These are phyloP conservation scores for Begonia masoniana DNA, from an alignment of 306 rosid species.

Conservation along the genomic window DNA sequence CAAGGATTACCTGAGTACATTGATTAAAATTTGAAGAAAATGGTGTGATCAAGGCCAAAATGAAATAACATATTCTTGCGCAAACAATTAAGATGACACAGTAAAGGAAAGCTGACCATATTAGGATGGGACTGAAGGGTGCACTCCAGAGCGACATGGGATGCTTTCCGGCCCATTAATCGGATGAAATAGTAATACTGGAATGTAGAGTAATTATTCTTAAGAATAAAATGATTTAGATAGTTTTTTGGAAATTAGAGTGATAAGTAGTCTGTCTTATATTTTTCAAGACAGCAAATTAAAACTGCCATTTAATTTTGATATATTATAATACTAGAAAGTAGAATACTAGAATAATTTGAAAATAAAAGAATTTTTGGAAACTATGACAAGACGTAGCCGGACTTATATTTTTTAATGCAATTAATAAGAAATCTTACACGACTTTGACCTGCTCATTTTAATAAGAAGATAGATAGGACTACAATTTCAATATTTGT, in stretches of 20 bases:
- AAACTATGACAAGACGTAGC: too few species aligned
- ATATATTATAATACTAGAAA: too few species aligned
- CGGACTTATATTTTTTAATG: too few species aligned
- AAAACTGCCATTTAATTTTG: too few species aligned
- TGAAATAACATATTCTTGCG: not conserved
- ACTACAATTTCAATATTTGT: not conserved
- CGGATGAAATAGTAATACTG: constrained; percentile 94
- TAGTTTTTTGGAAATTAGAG: too few species aligned
- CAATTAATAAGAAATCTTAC: too few species aligned
- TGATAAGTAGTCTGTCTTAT: too few species aligned
- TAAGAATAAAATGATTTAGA: too few species aligned
- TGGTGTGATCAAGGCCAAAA: not conserved
- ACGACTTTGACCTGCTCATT: too few species aligned
- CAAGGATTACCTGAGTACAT: constrained; percentile 70
- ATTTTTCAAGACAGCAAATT: too few species aligned
- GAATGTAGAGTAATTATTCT: not conserved
- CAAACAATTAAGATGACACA: constrained; percentile 1
- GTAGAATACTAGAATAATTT: too few species aligned
- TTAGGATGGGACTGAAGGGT: constrained; percentile 98
- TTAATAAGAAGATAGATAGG: not conserved
- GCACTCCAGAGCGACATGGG: constrained; percentile 96
- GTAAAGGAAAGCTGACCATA: constrained; percentile 37
- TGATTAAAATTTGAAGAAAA: not conserved
- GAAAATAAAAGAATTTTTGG: too few species aligned
- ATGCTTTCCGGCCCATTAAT: constrained; percentile 97